Evolutionary conservation across 768 basidiomycete genomes (phyloP).

Genomic region (Mycena leptocephala): DNA sequence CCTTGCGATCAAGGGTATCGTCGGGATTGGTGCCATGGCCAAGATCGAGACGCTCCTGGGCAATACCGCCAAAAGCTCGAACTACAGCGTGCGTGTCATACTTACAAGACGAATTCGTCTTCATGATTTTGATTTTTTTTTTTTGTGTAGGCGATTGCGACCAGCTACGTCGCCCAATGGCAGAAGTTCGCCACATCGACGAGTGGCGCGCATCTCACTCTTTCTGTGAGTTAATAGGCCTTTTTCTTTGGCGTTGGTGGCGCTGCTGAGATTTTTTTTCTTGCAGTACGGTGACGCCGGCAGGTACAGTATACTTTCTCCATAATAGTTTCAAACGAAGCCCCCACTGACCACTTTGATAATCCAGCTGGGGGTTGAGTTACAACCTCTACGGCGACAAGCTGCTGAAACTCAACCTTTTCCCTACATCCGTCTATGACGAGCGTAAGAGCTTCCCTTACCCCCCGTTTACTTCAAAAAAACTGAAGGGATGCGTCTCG

Average conservation of each 20-base stretch:
- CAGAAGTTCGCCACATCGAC: slow-evolving; percentile 66
- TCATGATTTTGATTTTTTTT: background rate
- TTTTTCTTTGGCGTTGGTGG: background rate
- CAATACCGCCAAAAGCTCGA: slow-evolving; percentile 51
- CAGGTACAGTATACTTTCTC: slow-evolving; percentile 55
- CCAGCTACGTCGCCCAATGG: slow-evolving; percentile 69
- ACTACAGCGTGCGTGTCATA: slow-evolving; percentile 53
- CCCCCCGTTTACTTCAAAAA: background rate
- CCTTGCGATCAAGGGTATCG: slow-evolving; percentile 80
- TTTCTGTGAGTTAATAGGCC: slow-evolving; percentile 54
- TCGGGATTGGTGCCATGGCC: slow-evolving; percentile 78
- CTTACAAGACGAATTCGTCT: background rate
- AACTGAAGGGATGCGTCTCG: background rate
- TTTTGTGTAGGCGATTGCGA: slow-evolving; percentile 62
- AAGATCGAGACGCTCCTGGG: slow-evolving; percentile 66
- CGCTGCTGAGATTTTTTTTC: background rate
- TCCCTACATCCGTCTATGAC: slow-evolving; percentile 63
- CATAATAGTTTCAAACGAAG: slow-evolving; percentile 1
- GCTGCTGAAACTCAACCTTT: slow-evolving; percentile 69
- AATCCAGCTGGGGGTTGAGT: slow-evolving; percentile 69
- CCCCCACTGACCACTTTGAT: slow-evolving; percentile 1
- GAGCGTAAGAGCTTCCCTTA: slow-evolving; percentile 57
- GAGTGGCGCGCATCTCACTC: slow-evolving; percentile 67
- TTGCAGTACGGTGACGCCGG: slow-evolving; percentile 66
- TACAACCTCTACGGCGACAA: slow-evolving; percentile 79